phyloP scores from a whole-genome alignment of 2,329 filamentous ascomycete genomes.

The Diaporthe aspalathi region DNA sequence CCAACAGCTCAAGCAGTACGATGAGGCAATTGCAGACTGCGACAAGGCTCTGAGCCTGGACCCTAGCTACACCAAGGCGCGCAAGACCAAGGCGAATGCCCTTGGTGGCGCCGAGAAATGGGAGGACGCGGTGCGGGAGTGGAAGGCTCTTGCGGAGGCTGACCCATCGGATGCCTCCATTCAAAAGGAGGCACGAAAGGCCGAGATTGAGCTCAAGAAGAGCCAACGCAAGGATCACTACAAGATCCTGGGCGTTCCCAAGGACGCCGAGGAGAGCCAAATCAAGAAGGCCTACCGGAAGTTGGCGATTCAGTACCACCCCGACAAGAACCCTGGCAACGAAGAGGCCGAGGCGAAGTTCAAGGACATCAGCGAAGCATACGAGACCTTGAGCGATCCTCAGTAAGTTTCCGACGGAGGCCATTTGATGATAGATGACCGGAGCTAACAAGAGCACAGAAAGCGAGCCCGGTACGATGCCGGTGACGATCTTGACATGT shows the following conservation, averaged over 20 bases:
- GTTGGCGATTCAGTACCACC: conserved; percentile 92
- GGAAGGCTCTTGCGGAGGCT: conserved; percentile 85
- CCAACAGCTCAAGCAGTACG: conserved; percentile 85
- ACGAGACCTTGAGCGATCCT: conserved; percentile 93
- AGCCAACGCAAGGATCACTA: conserved; percentile 98
- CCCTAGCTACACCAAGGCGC: conserved; percentile 86
- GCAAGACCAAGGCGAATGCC: conserved; percentile 93
- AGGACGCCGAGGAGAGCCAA: conserved; percentile 83
- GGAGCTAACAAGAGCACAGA: conserved; percentile 47
- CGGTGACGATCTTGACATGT: conserved; percentile 89
- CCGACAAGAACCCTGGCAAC: conserved; percentile 96
- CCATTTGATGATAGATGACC: too few species aligned
- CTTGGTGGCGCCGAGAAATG: conserved; percentile 86
- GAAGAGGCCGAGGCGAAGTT: conserved; percentile 87
- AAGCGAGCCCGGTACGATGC: conserved; percentile 93
- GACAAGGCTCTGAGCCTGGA: conserved; percentile 86
- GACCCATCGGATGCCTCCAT: conserved; percentile 86
- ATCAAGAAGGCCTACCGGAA: conserved; percentile 99
- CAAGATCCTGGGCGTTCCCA: conserved; percentile 91
- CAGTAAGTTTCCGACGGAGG: conserved; percentile 70
- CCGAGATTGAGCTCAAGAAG: conserved; percentile 97
- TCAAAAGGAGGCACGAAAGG: conserved; percentile 85
- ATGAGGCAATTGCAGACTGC: conserved; percentile 85
- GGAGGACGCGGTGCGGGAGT: conserved; percentile 91
- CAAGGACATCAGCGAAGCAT: conserved; percentile 98